Evolutionary conservation across 2,329 filamentous ascomycete genomes (phyloP).

Genomic region (Alternaria ventricosa): DNA sequence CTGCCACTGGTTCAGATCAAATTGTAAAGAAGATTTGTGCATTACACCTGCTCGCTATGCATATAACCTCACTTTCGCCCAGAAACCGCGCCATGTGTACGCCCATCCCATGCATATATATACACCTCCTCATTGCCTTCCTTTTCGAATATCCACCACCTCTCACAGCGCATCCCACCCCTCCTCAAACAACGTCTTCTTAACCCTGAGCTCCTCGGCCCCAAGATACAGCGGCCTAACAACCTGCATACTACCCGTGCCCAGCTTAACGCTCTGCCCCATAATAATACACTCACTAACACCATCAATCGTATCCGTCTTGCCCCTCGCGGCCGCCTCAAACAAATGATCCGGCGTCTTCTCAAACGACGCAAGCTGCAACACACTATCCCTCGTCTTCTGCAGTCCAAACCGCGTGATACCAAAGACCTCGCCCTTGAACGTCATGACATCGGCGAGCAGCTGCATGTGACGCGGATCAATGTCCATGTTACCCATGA

Average conservation of each 20-base stretch:
- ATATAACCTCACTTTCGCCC: background rate
- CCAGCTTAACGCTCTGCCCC: constrained; percentile 91
- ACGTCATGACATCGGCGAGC: constrained; percentile 97
- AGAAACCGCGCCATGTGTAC: background rate
- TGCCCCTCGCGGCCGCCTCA: constrained; percentile 90
- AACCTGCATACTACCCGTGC: constrained; percentile 91
- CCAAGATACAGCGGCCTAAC: constrained; percentile 68
- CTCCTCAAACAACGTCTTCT: constrained; percentile 46
- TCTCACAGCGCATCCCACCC: constrained; percentile 43
- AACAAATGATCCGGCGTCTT: constrained; percentile 98
- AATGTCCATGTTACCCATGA: constrained; percentile 95
- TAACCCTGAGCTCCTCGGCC: constrained; percentile 28
- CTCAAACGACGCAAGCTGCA: constrained; percentile 95
- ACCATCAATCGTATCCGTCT: constrained; percentile 89
- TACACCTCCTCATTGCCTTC: background rate
- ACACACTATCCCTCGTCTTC: constrained; percentile 93
- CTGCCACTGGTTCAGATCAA: background rate
- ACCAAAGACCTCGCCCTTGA: constrained; percentile 94
- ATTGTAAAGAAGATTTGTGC: background rate
- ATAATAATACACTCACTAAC: constrained; percentile 98
- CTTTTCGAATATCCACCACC: too few relatives aligned
- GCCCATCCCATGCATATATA: background rate
- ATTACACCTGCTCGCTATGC: background rate
- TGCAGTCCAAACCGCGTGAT: constrained; percentile 96
- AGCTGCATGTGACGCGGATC: constrained; percentile 98